Evolutionary conservation across 2,329 filamentous ascomycete species (phyloP).

Genomic region (Xenoacremonium recifei): DNA sequence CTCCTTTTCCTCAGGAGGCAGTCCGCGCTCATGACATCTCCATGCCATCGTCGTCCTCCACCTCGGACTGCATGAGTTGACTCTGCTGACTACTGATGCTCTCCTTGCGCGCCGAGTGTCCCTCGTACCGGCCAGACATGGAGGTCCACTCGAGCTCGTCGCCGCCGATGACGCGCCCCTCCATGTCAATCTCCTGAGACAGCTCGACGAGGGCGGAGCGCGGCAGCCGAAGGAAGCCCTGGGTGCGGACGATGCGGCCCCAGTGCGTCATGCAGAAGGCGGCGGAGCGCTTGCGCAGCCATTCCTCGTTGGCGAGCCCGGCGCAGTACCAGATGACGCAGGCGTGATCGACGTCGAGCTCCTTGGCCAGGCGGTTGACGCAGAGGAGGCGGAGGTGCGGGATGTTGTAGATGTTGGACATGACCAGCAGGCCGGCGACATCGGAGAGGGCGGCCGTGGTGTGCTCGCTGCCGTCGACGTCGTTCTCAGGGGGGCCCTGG

Average conservation of each 20-base stretch:
- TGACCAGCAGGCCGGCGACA: conserved; percentile 90
- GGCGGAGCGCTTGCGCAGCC: conserved; percentile 86
- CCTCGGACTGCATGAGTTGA: conserved; percentile 56
- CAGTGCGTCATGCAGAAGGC: conserved; percentile 90
- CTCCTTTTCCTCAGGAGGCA: background rate
- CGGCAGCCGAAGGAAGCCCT: conserved; percentile 79
- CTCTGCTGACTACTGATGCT: conserved; percentile 60
- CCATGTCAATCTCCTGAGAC: conserved; percentile 88
- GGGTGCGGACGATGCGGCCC: conserved; percentile 88
- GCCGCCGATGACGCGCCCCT: conserved; percentile 86
- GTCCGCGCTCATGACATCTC: conserved; percentile 46
- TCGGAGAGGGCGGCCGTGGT: conserved; percentile 79
- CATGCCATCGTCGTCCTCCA: conserved; percentile 62
- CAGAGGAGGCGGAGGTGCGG: conserved; percentile 87
- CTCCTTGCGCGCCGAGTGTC: conserved; percentile 48
- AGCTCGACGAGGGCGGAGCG: conserved; percentile 82
- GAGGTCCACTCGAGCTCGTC: conserved; percentile 68
- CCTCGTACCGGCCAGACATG: conserved; percentile 46
- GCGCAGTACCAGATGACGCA: conserved; percentile 97
- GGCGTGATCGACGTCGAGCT: conserved; percentile 91
- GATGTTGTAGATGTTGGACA: conserved; percentile 98
- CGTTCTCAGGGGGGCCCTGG: conserved; percentile 47
- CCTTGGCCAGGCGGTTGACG: conserved; percentile 83
- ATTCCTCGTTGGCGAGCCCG: conserved; percentile 85
- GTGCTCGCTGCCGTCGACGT: too few relatives aligned